Base-by-base conservation (phyloP, 345 rosid species). In the Hibiscus syriacus region DNA sequence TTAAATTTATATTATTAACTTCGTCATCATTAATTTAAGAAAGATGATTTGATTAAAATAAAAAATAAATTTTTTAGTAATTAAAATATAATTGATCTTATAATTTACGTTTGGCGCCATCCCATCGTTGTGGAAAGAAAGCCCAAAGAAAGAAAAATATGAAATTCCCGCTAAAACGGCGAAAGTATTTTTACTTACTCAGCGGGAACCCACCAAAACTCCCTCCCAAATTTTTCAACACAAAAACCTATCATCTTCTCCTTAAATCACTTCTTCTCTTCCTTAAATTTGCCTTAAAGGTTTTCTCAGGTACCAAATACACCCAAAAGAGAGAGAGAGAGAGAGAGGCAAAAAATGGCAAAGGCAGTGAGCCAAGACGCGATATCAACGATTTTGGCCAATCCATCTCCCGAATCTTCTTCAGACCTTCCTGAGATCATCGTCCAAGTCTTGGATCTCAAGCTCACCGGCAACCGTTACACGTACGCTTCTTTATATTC, bases 371-470 rank as follows among this genome's bases (percentile, higher is more conserved):
- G 84, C 78, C 78, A 75, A 1, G 87, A 86, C 76, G 91, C 87
- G 16, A 78, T 90, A 0, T 81, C 86, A 10, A 71, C 80, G 1
- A 73, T 89, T 4, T 70, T 87, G 26, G 66, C 90, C 0, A 75
- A 79, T 70, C 97, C 91, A 0, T 84, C 89, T 13, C 86, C 90
- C 2, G 96, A 90, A 62, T 83, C 90, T 0, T 56, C 81, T 23
- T 58, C 46, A 41, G 80, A 83, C 59, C 72, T 86, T 32, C 79
- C 85, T 30, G 85, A 81, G 29, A 74, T 90, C 69, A 69, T 90
- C 38, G 80, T 89, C 48, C 96, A 90, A 68, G 90, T 90, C 53
- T 77, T 92, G 52, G 89, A 90, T 72, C 97, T 93, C 39, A 89
- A 87, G 70, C 82, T 87, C 39, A 80, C 86, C 6, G 97, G 97